Percentiles rank a stretch among this genome's conserved stretches.
These are phyloP conservation scores for Emiliania huxleyi DNA, from an alignment of 78 protist genomes.

Conservation along the genomic window DNA sequence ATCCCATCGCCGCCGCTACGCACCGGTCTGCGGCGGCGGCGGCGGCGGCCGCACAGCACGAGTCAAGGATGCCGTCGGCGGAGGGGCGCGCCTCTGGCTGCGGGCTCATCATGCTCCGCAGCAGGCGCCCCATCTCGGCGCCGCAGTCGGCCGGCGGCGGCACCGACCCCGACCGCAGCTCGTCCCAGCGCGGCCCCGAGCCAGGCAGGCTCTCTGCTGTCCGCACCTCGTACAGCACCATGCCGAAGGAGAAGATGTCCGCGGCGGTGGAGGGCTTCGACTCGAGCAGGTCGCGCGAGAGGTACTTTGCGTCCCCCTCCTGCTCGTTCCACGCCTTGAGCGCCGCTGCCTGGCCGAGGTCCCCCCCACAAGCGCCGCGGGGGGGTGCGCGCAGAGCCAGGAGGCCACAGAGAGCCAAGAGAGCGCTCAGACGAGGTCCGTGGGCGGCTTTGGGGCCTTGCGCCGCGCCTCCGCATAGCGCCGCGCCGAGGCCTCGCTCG, in stretches of 20 bases:
- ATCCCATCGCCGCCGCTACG: too few relatives aligned
- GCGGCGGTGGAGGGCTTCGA: neutral
- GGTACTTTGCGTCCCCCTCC: slow-evolving; percentile 2
- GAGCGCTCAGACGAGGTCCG: too few relatives aligned
- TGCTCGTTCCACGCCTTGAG: neutral
- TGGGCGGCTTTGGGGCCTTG: too few relatives aligned
- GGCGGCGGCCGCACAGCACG: neutral
- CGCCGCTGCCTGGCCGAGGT: slow-evolving; percentile 22
- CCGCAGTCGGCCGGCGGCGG: neutral
- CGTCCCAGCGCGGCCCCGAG: neutral
- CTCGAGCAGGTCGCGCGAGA: slow-evolving; percentile 15
- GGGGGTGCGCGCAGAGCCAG: too few relatives aligned
- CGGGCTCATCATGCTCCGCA: neutral
- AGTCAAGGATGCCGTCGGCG: neutral
- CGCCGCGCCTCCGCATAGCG: too few relatives aligned
- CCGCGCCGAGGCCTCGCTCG: too few relatives aligned
- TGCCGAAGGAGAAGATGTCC: slow-evolving; percentile 11
- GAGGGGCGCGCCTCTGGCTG: neutral
- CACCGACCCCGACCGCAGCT: neutral
- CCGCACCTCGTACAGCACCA: neutral
- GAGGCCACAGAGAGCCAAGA: too few relatives aligned
- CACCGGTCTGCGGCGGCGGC: too few relatives aligned
- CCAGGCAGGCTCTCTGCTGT: neutral
- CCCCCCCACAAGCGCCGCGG: too few relatives aligned
- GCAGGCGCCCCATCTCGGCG: neutral